phyloP scores from a whole-genome alignment of 768 basidiomycete species.

The Russula sp. region DNA sequence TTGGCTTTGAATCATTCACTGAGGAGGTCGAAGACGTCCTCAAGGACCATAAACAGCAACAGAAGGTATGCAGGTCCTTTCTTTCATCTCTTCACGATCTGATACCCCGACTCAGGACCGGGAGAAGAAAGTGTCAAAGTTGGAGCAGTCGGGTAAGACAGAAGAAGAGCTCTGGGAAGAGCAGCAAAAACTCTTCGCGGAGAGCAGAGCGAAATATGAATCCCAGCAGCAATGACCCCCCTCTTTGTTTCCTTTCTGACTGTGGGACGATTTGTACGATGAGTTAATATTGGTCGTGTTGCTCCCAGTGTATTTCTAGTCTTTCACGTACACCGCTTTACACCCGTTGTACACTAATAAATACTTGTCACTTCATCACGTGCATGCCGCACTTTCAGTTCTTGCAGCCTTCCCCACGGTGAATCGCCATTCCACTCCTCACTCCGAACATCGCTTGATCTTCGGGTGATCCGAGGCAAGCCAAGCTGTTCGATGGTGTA shows the following conservation, averaged over 20 bases:
- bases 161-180: constrained; percentile 82
- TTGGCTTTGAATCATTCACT: constrained; percentile 90
- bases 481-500: constrained; percentile 79
- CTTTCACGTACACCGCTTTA: constrained; percentile 7
- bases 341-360: constrained; percentile 11
- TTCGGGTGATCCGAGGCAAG: constrained; percentile 45
- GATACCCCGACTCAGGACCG: constrained; percentile 49
- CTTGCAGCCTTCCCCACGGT: constrained; percentile 49
- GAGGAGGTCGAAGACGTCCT: constrained; percentile 87
- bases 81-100: constrained; percentile 1
- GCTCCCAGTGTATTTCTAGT: constrained; percentile 15
- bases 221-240: constrained; percentile 33
- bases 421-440: constrained; percentile 67
- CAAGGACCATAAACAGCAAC: constrained; percentile 93
- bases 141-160: constrained; percentile 81
- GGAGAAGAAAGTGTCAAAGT: constrained; percentile 88
- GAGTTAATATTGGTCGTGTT: constrained; percentile 12
- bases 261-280: constrained; percentile 14
- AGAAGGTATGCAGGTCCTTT: constrained; percentile 56
- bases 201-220: constrained; percentile 73
- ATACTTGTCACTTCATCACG: constrained; percentile 28
- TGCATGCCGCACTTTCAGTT: constrained; percentile 39
- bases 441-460: constrained; percentile 2
- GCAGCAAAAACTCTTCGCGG: constrained; percentile 92
- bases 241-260: constrained; percentile 4